phyloP scores from a whole-genome alignment of 2,329 filamentous ascomycete genomes.

The Pseudogymnoascus sp. region DNA sequence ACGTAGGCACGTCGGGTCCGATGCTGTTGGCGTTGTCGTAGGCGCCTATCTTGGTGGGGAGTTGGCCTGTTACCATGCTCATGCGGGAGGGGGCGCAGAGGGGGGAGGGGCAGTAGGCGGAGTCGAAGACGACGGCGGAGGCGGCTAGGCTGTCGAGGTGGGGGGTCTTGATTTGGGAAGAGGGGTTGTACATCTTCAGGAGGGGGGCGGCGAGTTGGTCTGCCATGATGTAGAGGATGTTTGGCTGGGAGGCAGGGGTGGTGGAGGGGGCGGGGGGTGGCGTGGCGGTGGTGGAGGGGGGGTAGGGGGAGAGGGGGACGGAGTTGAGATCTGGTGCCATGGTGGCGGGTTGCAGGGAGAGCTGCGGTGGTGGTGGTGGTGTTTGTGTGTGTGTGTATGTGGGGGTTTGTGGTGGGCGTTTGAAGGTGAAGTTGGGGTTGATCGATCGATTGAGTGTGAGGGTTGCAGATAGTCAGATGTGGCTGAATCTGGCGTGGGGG shows the following conservation, averaged over 20 bases:
- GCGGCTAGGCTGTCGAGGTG: slow-evolving; percentile 77
- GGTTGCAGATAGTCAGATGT: neutral
- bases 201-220: slow-evolving; percentile 88
- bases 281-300: slow-evolving; percentile 15
- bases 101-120: slow-evolving; percentile 87
- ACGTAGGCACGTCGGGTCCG: slow-evolving; percentile 76
- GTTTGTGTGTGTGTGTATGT: neutral
- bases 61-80: slow-evolving; percentile 86
- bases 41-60: slow-evolving; percentile 84
- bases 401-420: neutral
- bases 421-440: neutral
- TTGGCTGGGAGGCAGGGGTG: slow-evolving; percentile 42
- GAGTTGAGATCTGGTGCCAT: slow-evolving; percentile 73
- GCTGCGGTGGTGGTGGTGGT: neutral
- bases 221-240: slow-evolving; percentile 92
- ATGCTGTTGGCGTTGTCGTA: slow-evolving; percentile 89
- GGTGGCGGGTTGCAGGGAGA: slow-evolving; percentile 11
- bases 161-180: slow-evolving; percentile 85
- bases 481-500: neutral
- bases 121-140: slow-evolving; percentile 81
- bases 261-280: slow-evolving; percentile 22
- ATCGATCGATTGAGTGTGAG: neutral
- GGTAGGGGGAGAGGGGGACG: slow-evolving; percentile 47
- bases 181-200: slow-evolving; percentile 83
- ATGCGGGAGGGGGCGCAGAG: slow-evolving; percentile 89